Conservation (phyloP, 768 basidiomycete genomes). For the Hydnomerulius pinastri region DNA sequence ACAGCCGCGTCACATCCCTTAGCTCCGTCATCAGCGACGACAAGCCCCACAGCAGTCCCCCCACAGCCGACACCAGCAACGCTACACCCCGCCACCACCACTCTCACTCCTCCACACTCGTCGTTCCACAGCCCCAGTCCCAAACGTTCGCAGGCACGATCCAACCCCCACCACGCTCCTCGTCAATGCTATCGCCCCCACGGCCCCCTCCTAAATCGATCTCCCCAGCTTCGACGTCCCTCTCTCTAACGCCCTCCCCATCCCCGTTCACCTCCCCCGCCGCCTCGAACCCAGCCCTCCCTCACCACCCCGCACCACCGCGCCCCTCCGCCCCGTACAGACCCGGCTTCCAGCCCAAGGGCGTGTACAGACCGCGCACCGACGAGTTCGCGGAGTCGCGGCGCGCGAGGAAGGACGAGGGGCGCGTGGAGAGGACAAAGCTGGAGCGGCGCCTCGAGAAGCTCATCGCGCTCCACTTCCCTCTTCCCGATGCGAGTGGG, state of each 20-base stretch:
- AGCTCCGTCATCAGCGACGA: conserved; percentile 20
- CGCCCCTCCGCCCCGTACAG: conserved; percentile 66
- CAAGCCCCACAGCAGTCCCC: conserved; percentile 3
- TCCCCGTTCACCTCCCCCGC: conserved; percentile 28
- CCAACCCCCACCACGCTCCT: conserved; percentile 9
- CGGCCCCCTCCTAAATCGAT: conserved; percentile 15
- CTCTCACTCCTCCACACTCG: neutral
- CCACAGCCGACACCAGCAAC: too few species aligned
- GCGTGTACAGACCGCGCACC: conserved; percentile 76
- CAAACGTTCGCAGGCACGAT: neutral
- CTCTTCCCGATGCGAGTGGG: too few species aligned
- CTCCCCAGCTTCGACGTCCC: conserved; percentile 7
- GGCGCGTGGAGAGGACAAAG: conserved; percentile 79
- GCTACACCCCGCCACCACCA: neutral
- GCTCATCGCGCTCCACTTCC: conserved; percentile 74
- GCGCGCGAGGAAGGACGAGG: conserved; percentile 39
- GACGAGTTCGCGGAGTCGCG: conserved; percentile 68
- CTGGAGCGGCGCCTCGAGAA: conserved; percentile 88
- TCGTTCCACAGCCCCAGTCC: conserved; percentile 3
- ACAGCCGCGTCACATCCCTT: conserved; percentile 36
- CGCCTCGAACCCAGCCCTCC: conserved; percentile 22
- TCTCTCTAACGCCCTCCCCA: conserved; percentile 14
- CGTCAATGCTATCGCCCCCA: conserved; percentile 9
- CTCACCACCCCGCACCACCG: conserved; percentile 13
- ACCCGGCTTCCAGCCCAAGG: conserved; percentile 92